Conservation (phyloP, 1,284 basidiomycete genomes). For the Neolentinus lepideus region DNA sequence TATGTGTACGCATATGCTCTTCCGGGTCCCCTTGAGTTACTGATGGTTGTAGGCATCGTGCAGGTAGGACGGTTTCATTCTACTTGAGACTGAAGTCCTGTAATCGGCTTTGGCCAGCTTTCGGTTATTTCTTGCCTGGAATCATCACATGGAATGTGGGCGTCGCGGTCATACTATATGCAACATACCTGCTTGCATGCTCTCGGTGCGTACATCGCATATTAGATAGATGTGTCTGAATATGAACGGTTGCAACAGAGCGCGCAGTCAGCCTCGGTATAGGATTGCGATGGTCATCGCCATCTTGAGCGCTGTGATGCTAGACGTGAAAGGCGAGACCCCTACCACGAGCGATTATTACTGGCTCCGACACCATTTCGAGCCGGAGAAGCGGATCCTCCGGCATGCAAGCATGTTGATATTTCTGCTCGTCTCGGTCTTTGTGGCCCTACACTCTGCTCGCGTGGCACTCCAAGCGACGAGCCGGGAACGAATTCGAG, state of each 20-base stretch:
- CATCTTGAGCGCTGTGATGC: neutral
- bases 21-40: neutral
- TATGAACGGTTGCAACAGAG: neutral
- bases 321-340: neutral
- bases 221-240: neutral
- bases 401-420: neutral
- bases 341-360: neutral
- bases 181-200: neutral
- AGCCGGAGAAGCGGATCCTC: neutral
- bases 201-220: neutral
- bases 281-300: neutral
- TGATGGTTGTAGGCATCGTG: neutral
- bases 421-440: neutral
- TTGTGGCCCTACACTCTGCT: neutral
- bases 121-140: neutral
- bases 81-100: neutral
- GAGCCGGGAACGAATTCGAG: neutral
- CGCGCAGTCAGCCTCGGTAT: neutral
- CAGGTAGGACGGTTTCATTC: neutral
- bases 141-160: neutral
- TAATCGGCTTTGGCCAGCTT: neutral
- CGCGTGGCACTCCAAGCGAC: neutral
- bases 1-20: neutral
- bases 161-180: neutral
- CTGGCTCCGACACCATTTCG: neutral